Conservation (phyloP, 148 eudicot species). For the Vaccinium myrtillus region DNA sequence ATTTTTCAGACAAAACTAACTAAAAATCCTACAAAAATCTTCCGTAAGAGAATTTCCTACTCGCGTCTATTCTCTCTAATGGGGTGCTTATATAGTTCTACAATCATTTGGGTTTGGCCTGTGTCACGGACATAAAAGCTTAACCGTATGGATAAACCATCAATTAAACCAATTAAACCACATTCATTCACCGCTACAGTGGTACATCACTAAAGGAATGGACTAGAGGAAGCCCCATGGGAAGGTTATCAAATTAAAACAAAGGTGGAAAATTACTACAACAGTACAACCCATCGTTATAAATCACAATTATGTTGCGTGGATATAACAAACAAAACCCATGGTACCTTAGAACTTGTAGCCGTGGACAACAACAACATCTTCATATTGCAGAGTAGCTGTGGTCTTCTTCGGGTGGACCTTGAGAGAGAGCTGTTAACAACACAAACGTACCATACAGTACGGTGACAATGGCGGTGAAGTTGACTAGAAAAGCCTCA, state of each 20-base stretch:
- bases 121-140: neutral
- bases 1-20: neutral
- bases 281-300: neutral
- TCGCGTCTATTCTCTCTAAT: neutral
- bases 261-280: neutral
- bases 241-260: neutral
- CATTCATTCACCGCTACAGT: constrained; percentile 1
- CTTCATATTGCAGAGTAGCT: constrained; percentile 53
- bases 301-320: neutral
- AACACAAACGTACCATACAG: constrained; percentile 66
- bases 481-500: constrained; percentile 86
- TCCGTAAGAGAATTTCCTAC: neutral
- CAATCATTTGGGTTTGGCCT: neutral
- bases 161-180: neutral
- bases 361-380: neutral
- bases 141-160: neutral
- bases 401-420: constrained; percentile 44
- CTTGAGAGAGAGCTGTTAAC: constrained; percentile 52
- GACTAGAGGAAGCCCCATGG: neutral
- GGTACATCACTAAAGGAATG: neutral
- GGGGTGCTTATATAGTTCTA: neutral
- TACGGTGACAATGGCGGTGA: constrained; percentile 76
- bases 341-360: neutral
- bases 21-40: neutral
- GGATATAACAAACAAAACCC: neutral